Evolutionary conservation across 2,329 filamentous ascomycete species (phyloP), one percentile per base, ranked within the genome.

Genomic region (Neonectria hederae): DNA sequence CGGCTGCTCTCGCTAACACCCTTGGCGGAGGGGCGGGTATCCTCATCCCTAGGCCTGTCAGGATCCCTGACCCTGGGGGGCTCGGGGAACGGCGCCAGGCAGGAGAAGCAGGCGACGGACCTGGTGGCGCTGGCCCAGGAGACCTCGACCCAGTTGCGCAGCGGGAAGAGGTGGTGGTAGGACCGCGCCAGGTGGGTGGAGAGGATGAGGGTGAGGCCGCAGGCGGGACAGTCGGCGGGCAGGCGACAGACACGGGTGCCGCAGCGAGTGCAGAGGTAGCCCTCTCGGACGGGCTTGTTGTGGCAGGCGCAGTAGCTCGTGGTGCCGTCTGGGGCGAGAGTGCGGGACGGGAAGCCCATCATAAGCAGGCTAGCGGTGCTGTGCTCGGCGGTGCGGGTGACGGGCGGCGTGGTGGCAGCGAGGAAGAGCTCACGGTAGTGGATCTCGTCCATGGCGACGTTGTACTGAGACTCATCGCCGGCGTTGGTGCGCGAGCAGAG

Each of bases 281-380:
- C 96, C 60, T 96, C 93, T 54, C 92, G 85, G 21, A 87, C 90
- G 17, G 95, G 89, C 66, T 89, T 89, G 70, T 92, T 93, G 79
- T 98, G 95, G 76, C 96, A 99, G 5, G 94, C 94, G 77, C 96
- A 99, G 66, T 96, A 88, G 63, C 91, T 94, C 57, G 86, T 82
- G 5, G 89, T 86, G 24, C 83, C 83, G 38, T 82, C 83, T 2
- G 89, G 84, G 57, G 93, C 92, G 14, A 96, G 88, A 2, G 91
- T 92, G 40, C 94, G 88, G 6, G 93, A 97, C 0, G 96, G 96
- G 75, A 99, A 99, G 5, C 96, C 96, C 95, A 99, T 99, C 92
- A 97, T 97, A 26, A 99, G 87, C 43, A 99, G 83, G 59, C 87
- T 89, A 1, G 88, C 85, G 9, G 84, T 84, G 65, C 83, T 84